phyloP scores from a whole-genome alignment of 2,329 filamentous ascomycete genomes.

The Sporothrix humicola region DNA sequence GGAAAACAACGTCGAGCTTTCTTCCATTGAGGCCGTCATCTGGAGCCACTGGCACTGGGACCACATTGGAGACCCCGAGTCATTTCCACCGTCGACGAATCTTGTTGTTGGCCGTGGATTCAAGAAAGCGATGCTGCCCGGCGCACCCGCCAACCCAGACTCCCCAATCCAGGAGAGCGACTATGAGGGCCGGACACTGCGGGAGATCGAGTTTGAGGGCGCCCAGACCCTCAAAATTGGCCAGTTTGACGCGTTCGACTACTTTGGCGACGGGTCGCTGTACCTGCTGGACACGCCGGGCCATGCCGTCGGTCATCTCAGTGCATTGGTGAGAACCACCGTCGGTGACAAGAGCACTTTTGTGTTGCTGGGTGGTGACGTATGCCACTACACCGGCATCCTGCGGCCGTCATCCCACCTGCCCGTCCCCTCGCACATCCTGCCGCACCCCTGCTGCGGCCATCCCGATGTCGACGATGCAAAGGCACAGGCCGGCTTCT shows the following conservation, averaged over 20 bases:
- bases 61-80: constrained; percentile 38
- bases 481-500: neutral
- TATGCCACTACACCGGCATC: constrained; percentile 38
- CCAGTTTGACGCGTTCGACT: constrained; percentile 38
- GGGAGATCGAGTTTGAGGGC: constrained; percentile 39
- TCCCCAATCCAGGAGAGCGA: constrained; percentile 36
- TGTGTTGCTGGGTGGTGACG: constrained; percentile 41
- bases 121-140: constrained; percentile 37
- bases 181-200: constrained; percentile 33
- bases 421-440: constrained; percentile 35
- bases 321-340: constrained; percentile 38
- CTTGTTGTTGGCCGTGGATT: constrained; percentile 41
- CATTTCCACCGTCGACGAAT: constrained; percentile 38
- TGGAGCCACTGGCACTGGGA: constrained; percentile 41
- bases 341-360: constrained; percentile 34
- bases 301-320: constrained; percentile 39
- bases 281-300: constrained; percentile 40
- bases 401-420: constrained; percentile 38
- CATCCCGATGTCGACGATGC: neutral
- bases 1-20: constrained; percentile 34
- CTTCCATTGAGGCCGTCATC: constrained; percentile 39
- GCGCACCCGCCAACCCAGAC: constrained; percentile 37
- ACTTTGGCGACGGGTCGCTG: constrained; percentile 41
- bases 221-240: constrained; percentile 29
- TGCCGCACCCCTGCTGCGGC: constrained; percentile 12